Base-by-base conservation (phyloP, 345 rosid genomes). In the Lepidium africanum region DNA sequence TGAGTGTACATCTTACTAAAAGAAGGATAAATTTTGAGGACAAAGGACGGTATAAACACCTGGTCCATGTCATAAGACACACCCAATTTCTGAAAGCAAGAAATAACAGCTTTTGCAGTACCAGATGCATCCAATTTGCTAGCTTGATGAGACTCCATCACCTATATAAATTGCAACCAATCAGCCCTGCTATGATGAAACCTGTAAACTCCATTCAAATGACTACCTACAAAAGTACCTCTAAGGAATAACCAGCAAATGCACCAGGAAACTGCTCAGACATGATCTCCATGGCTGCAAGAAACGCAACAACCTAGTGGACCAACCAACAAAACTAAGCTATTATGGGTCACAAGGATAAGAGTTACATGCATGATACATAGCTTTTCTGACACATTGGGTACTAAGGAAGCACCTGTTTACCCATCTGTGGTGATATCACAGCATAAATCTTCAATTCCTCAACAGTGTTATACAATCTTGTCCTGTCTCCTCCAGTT, bases 381-480 rank as follows among this genome's bases (percentile, higher is more conserved):
- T 17, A 41, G 6, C 30, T n/a, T 36, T 23, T 23, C 5, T 42
- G 7, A 45, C 35, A 46, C 40, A 50, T 0, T 36, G 38, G 7
- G 9, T 54, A 53, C 32, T 16, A 5, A 49, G 33, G 9, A 32
- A 77, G 72, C 56, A 92, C 95, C 84, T 88, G 96, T 41, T 92
- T 92, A 63, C 96, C 98, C 98, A 92, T 92, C 78, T 92, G 96
- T 11, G 93, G 98, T 12, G 98, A 92, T 50, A 92, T 88, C 47
- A 92, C 91, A 58, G 98, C 96, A 79, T 86, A 92, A 36, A 81
- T 70, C 53, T 82, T 85, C 5, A 96, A 73, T 39, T 83, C 83
- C 59, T 85, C 80, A 8, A 92, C 96, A 40, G 88, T 85, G 79
- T 83, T 82, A 58, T 82, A 84, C 39, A 92, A 73, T 10, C 0